phyloP scores from a whole-genome alignment of 2,329 filamentous ascomycete species.

The Penicillium verrucosum region DNA sequence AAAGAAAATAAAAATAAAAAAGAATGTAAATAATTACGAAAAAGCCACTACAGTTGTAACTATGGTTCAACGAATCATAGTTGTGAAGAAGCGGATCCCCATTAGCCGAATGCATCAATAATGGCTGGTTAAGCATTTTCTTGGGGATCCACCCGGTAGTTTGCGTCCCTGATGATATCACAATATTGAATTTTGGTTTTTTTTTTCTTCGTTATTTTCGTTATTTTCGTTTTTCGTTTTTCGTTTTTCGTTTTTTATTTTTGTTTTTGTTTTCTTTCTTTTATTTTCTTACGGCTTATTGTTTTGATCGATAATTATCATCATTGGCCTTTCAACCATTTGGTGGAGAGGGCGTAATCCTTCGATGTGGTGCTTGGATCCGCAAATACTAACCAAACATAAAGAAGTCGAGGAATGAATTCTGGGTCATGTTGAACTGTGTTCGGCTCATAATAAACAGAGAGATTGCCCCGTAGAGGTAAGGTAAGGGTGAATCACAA shows the following conservation, averaged over 20 bases:
- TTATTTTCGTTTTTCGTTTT: background rate
- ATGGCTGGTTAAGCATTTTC: slow-evolving; percentile 33
- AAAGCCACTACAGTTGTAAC: background rate
- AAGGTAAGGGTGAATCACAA: background rate
- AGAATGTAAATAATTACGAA: background rate
- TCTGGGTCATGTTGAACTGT: background rate
- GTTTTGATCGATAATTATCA: background rate
- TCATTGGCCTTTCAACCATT: background rate
- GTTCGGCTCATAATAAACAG: background rate
- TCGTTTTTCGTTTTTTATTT: background rate
- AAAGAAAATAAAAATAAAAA: background rate
- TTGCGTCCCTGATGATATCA: slow-evolving; percentile 28
- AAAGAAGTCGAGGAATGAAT: background rate
- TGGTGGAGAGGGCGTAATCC: background rate
- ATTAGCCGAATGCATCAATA: slow-evolving; percentile 31
- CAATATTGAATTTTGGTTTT: background rate
- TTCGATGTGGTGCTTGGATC: background rate
- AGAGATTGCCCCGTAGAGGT: background rate
- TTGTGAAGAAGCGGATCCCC: slow-evolving; percentile 18
- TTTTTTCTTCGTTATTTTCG: background rate
- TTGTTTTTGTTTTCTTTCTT: background rate
- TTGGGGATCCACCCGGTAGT: slow-evolving; percentile 8
- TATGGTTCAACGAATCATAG: slow-evolving; percentile 16
- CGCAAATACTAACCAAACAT: background rate
- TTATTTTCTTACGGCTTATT: background rate